Evolutionary conservation across 768 basidiomycete genomes (phyloP).

Genomic region (Sistotremastrum niveocremeum): DNA sequence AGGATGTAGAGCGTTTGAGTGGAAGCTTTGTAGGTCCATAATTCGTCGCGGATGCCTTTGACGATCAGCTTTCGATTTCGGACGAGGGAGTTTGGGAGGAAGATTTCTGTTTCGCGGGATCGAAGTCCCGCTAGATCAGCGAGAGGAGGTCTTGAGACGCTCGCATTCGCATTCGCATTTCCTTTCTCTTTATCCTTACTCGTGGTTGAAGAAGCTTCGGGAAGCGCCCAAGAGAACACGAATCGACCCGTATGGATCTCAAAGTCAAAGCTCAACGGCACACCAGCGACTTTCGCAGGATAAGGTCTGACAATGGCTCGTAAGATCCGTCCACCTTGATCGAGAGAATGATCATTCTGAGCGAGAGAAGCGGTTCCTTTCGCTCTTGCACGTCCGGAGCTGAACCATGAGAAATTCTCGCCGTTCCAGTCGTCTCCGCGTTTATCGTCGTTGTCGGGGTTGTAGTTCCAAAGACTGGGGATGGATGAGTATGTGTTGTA

Average conservation of each 20-base stretch:
- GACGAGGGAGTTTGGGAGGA: conserved; percentile 51
- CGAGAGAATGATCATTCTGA: conserved; percentile 58
- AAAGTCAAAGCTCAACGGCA: conserved; percentile 61
- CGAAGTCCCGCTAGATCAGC: conserved; percentile 25
- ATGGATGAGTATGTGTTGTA: background rate
- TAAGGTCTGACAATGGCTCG: conserved; percentile 79
- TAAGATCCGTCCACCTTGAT: conserved; percentile 73
- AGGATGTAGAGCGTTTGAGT: conserved; percentile 69
- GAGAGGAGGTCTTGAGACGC: conserved; percentile 25
- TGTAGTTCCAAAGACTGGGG: conserved; percentile 85
- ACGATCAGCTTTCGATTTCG: conserved; percentile 45
- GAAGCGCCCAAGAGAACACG: conserved; percentile 48
- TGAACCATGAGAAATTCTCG: conserved; percentile 97
- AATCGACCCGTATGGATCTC: conserved; percentile 64
- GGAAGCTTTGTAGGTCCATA: conserved; percentile 43
- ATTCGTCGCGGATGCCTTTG: conserved; percentile 35
- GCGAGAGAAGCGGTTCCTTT: conserved; percentile 23
- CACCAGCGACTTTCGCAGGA: conserved; percentile 78
- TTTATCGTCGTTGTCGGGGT: conserved; percentile 69
- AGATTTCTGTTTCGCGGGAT: conserved; percentile 73
- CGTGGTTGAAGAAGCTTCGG: conserved; percentile 9
- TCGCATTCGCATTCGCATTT: conserved; percentile 4
- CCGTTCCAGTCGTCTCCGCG: conserved; percentile 88
- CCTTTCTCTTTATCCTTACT: background rate
- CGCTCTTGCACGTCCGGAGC: conserved; percentile 31